Base-by-base conservation (phyloP, 1,284 basidiomycete genomes). In the Tremellales sp. region DNA sequence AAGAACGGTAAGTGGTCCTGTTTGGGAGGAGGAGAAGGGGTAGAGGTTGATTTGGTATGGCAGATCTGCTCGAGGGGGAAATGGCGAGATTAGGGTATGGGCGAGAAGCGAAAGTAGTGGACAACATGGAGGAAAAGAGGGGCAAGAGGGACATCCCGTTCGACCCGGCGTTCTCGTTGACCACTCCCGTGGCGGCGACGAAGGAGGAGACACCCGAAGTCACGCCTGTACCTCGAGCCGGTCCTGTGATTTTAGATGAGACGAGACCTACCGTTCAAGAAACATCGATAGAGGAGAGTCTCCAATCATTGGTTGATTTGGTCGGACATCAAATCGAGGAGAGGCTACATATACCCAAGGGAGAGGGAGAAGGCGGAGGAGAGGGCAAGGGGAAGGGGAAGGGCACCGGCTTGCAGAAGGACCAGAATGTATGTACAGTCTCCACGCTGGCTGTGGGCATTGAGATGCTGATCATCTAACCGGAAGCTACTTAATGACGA, bases 401-500 rank as follows among this genome's bases (percentile, higher is more conserved):
- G 28, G 43, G 40, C 32, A 50, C 24, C 8, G 37, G 19, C 10
- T 7, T 24, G 37, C 8, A 39, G 21, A 18, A 39, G 14, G 37
- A 39, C 24, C 24, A 39, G 24, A 39, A 14, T 26, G 37, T 39
- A 9, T 25, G 37, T 36, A 13, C 22, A 9, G 10, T 8, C 24
- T 22, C 37, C 22, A 25, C 8, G 22, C 16, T 26, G 13, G 12
- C 43, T 27, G 45, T 54, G 19, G 40, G 48, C 26, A 19, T 18
- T 9, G 22, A 22, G 28, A 12, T 16, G 14, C 1, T 22, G 14
- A 7, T 32, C 28, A 45, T 35, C 5, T 14, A 27, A 10, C 5
- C 40, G 10, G 12, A 32, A 62, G 63, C 44, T 54, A 9, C 31
- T 57, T 10, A 69, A 59, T 26, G 67, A 71, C 38, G 65, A 67